These are phyloP conservation scores for Glycine soja DNA, from an alignment of 306 rosid species.

Conservation along the genomic window DNA sequence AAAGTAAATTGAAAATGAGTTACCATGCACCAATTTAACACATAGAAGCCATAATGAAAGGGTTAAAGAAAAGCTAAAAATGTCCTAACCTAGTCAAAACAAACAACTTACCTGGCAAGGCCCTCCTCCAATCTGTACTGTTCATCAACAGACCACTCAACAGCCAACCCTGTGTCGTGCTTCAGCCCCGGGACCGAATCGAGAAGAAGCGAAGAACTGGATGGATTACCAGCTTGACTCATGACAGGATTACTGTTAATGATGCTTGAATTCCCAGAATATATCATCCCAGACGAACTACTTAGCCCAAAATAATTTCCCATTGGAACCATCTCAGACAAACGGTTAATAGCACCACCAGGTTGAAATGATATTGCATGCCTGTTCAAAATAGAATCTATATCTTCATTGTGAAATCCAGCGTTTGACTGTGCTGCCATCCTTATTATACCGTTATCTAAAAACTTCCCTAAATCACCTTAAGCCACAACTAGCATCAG, in stretches of 20 bases:
- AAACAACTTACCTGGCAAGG: conserved; percentile 74
- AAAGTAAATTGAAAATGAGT: conserved; percentile 41
- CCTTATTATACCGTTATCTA: conserved; percentile 37
- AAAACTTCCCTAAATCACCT: conserved; percentile 48
- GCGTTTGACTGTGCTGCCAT: conserved; percentile 91
- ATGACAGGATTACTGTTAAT: conserved; percentile 63
- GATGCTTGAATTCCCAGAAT: conserved; percentile 67
- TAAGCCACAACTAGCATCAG: conserved; percentile 46
- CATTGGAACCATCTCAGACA: conserved; percentile 86
- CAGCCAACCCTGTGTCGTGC: conserved; percentile 91
- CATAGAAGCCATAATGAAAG: background rate
- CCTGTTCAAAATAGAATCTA: conserved; percentile 68
- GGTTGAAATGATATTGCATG: conserved; percentile 92
- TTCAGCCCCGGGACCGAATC: conserved; percentile 91
- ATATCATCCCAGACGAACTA: conserved; percentile 64
- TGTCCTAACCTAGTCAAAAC: conserved; percentile 15
- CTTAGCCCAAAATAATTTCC: conserved; percentile 70
- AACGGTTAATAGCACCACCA: conserved; percentile 71
- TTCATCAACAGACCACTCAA: conserved; percentile 96
- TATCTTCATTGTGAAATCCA: conserved; percentile 69
- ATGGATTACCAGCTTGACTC: conserved; percentile 65
- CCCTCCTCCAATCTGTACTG: conserved; percentile 88
- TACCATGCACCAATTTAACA: conserved; percentile 21
- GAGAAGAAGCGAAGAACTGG: conserved; percentile 72
- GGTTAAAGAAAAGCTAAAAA: background rate